Percentiles rank a stretch among this genome's conserved stretches.
phyloP scores from a whole-genome alignment of 1,284 basidiomycete species.

The Cryptococcus floricola region DNA sequence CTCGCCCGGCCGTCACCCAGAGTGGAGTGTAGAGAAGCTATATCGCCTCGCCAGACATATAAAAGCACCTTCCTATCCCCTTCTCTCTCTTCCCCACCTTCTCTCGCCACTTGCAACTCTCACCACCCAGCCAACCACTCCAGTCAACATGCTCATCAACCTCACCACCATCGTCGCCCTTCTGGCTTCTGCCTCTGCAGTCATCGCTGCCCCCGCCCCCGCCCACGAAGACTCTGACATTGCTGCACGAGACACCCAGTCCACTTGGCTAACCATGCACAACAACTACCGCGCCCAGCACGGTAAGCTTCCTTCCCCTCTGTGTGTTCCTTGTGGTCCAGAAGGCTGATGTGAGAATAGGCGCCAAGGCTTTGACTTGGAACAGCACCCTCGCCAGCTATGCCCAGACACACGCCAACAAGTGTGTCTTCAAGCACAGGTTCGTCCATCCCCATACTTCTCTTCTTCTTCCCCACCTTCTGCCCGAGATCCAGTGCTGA shows the following conservation, averaged over 20 bases:
- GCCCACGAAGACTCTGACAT: too few species aligned
- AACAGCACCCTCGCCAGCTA: conserved; percentile 19
- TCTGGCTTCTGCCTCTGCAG: not conserved
- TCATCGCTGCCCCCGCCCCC: too few species aligned
- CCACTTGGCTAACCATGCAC: conserved; percentile 28
- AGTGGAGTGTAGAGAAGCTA: too few species aligned
- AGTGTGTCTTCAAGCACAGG: conserved; percentile 26
- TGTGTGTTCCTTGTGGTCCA: not conserved
- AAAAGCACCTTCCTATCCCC: not conserved
- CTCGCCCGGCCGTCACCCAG: too few species aligned
- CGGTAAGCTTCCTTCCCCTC: conserved; percentile 10
- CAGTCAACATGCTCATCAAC: too few species aligned
- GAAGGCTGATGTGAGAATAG: conserved; percentile 1
- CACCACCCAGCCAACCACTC: too few species aligned
- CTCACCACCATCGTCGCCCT: not conserved
- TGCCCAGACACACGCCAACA: conserved; percentile 15
- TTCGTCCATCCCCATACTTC: conserved; percentile 3
- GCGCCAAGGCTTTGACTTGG: conserved; percentile 23
- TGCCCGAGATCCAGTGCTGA: not conserved
- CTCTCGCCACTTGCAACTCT: too few species aligned
- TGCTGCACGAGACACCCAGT: too few species aligned
- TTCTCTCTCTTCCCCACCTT: not conserved
- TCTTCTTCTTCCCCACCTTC: too few species aligned
- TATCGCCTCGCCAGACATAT: too few species aligned
- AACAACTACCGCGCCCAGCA: conserved; percentile 36